Base-by-base conservation (phyloP, 305 asterid species). In the Solanum aculeatissimum region DNA sequence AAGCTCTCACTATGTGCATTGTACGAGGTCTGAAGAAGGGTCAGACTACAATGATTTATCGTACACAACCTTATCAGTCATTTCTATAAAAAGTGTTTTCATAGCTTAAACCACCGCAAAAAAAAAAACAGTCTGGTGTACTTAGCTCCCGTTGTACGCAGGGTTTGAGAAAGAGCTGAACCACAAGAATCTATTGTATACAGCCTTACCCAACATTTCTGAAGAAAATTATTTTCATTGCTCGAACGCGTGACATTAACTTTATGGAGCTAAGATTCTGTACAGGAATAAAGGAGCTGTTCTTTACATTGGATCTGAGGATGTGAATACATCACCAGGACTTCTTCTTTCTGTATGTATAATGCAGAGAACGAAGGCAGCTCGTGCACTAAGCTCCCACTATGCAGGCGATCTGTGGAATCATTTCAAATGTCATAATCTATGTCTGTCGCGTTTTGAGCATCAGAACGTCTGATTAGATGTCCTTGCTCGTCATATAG, bases 361-460 rank as follows among this genome's bases (percentile, higher is more conserved):
- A 29, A 75, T 18, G 82, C 65, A 51, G 65, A 32, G 18, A 53
- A 25, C 63, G 51, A 51, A 42, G 47, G 11, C 40, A 7, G 21
- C 42, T 0, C 12, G 6, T 27, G 42, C 42, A 27, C 42, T 63
- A 63, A 63, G 42, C n/a, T 63, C 42, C 4, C n/a, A 15, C 70
- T 6, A 63, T 27, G 42, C 10, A 6, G n/a, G 40, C 3, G 3
- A 10, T 62, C 19, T 2, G 70, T 27, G 70, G 42, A 27, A 63
- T 63, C 71, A 7, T 9, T 51, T 92, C 90, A 95, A 85, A 93
- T 51, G 86, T 92, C 95, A 58, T 95, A 93, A 89, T 95, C 99
- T 71, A 94, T 92, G 86, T 94, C 99, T 0, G 98, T 88, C 35
- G 83, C 88, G 83, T 93, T 95, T 83, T 92, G 95, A 45, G 93